phyloP scores from a whole-genome alignment of 805 yeast species.

The Starmera quercuum region DNA sequence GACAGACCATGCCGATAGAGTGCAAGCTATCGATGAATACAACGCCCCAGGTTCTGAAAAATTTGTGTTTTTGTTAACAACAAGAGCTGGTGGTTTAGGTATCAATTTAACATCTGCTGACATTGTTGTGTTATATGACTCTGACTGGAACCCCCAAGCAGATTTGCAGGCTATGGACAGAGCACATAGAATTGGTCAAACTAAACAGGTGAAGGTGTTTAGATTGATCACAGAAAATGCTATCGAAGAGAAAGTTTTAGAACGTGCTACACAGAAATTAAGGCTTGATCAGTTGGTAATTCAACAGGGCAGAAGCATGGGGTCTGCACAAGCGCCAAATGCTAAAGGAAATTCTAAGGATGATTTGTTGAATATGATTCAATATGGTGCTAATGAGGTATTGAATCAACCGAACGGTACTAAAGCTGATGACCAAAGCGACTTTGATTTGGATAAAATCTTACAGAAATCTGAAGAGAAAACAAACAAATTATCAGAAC shows the following conservation, averaged over 20 bases:
- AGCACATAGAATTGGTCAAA: constrained; percentile 85
- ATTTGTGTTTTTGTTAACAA: constrained; percentile 68
- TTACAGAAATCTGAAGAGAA: constrained; percentile 54
- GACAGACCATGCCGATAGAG: constrained; percentile 72
- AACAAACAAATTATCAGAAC: constrained; percentile 52
- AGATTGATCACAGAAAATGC: constrained; percentile 76
- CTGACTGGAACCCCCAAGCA: constrained; percentile 89
- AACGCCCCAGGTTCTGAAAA: constrained; percentile 68
- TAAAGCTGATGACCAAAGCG: constrained; percentile 32
- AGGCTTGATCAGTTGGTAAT: constrained; percentile 76
- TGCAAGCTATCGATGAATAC: constrained; percentile 69
- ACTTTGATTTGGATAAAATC: constrained; percentile 53
- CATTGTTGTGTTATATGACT: constrained; percentile 65
- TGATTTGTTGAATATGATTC: constrained; percentile 75
- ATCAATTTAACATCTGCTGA: constrained; percentile 79
- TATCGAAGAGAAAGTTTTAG: constrained; percentile 75
- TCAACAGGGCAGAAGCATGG: constrained; percentile 55
- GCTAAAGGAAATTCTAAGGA: constrained; percentile 47
- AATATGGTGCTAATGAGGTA: constrained; percentile 70
- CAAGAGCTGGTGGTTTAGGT: constrained; percentile 89
- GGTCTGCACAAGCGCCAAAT: constrained; percentile 22
- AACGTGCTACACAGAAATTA: constrained; percentile 74
- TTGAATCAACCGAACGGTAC: constrained; percentile 23
- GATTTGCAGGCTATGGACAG: constrained; percentile 87
- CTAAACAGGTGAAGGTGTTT: constrained; percentile 73